Conservation (phyloP, 169 alveolate species). For the Plasmodium relictum region DNA sequence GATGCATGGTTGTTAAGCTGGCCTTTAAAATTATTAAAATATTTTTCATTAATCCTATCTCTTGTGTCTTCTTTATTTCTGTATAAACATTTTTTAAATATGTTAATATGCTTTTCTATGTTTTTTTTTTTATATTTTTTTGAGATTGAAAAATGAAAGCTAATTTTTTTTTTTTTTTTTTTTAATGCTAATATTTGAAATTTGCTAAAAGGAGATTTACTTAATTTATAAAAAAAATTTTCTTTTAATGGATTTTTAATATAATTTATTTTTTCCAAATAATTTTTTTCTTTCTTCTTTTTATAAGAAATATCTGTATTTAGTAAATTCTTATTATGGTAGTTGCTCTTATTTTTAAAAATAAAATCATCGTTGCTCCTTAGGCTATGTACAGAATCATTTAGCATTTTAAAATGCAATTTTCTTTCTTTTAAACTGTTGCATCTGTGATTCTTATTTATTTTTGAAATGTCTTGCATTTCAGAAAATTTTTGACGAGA, state of each 20-base stretch:
- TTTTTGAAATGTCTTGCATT: not conserved
- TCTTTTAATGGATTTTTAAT: not conserved
- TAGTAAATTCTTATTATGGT: not conserved
- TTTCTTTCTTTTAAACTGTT: not conserved
- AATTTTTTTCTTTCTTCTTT: conserved; percentile 4
- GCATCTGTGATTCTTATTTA: not conserved
- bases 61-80: not conserved
- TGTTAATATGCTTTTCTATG: conserved; percentile 12
- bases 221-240: not conserved
- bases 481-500: not conserved
- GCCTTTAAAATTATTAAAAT: conserved; percentile 7
- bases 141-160: not conserved
- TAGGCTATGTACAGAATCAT: not conserved
- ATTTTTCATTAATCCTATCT: not conserved
- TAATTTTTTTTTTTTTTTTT: conserved; percentile 37
- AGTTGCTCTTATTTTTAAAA: conserved; percentile 13
- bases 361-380: conserved; percentile 3
- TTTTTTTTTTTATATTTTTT: not conserved
- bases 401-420: not conserved
- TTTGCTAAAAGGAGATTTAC: conserved; percentile 1
- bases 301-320: not conserved
- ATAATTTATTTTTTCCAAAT: not conserved
- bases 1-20: not conserved
- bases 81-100: not conserved
- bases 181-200: conserved; percentile 21